These are phyloP conservation scores for Diophrys sp. DNA, from an alignment of 73 alveolate genomes.

Conservation along the genomic window DNA sequence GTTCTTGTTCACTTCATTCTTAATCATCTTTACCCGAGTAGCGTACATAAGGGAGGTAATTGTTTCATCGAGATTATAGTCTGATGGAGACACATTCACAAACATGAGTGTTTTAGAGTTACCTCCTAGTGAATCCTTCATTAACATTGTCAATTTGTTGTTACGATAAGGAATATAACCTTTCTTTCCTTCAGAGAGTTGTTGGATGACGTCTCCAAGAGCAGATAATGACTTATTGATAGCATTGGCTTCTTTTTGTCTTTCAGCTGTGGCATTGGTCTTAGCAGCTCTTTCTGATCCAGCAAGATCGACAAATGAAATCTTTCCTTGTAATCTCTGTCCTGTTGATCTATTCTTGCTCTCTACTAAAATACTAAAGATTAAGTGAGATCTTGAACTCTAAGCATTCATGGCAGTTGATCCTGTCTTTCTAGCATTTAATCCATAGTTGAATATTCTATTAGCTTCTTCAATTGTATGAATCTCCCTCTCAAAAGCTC, in stretches of 20 bases:
- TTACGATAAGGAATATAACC: constrained; percentile 76
- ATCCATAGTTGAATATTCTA: constrained; percentile 29
- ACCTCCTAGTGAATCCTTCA: constrained; percentile 87
- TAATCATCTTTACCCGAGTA: constrained; percentile 20
- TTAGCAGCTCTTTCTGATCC: constrained; percentile 45
- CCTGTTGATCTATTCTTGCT: constrained; percentile 21
- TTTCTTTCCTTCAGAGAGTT: constrained; percentile 66
- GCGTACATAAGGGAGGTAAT: constrained; percentile 62
- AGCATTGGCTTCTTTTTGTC: constrained; percentile 81
- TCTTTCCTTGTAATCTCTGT: constrained; percentile 17
- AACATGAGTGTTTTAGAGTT: constrained; percentile 92
- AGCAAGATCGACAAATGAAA: constrained; percentile 55
- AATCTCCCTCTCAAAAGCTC: not conserved
- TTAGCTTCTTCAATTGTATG: constrained; percentile 17
- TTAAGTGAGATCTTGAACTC: constrained; percentile 66
- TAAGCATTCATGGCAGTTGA: constrained; percentile 73
- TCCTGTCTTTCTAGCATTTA: constrained; percentile 36
- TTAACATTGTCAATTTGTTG: constrained; percentile 59
- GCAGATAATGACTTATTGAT: constrained; percentile 83
- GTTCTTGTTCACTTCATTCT: not conserved
- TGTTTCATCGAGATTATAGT: constrained; percentile 47
- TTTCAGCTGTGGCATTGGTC: constrained; percentile 43
- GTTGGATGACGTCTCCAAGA: constrained; percentile 81
- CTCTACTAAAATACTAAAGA: constrained; percentile 49
- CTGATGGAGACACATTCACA: constrained; percentile 69